phyloP scores from a whole-genome alignment of 305 asterid genomes.

The Caryopteris hybrid region DNA sequence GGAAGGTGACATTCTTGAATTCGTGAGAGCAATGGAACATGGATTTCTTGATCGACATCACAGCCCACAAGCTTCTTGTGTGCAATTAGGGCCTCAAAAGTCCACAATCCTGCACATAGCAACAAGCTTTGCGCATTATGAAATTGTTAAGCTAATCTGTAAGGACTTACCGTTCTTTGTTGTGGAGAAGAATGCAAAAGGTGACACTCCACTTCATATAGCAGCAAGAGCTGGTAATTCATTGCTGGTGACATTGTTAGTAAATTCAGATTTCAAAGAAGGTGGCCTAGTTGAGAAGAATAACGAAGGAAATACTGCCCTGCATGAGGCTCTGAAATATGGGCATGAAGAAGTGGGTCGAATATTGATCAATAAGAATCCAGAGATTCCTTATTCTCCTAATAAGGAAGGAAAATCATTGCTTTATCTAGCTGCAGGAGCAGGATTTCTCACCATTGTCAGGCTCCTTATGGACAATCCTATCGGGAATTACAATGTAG shows the following conservation, averaged over 20 bases:
- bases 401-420: conserved; percentile 45
- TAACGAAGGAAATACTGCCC: conserved; percentile 42
- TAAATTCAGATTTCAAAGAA: conserved; percentile 33
- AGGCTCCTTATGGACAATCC: conserved; percentile 44
- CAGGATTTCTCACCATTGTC: conserved; percentile 40
- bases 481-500: conserved; percentile 24
- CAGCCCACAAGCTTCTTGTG: conserved; percentile 27
- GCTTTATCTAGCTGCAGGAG: conserved; percentile 54
- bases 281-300: conserved; percentile 34
- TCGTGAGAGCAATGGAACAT: conserved; percentile 36
- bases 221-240: conserved; percentile 49
- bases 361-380: conserved; percentile 37
- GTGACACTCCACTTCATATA: conserved; percentile 45
- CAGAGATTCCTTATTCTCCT: conserved; percentile 30
- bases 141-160: conserved; percentile 45
- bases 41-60: conserved; percentile 18
- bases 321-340: conserved; percentile 46
- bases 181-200: conserved; percentile 41
- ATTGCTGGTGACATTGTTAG: conserved; percentile 27
- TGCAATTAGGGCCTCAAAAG: conserved; percentile 45
- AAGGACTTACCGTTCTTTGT: conserved; percentile 45
- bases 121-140: conserved; percentile 32
- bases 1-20: conserved; percentile 46
- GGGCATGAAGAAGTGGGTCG: conserved; percentile 43
- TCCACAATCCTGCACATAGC: conserved; percentile 50